Evolutionary conservation across 306 rosid species (phyloP), one percentile per base, ranked within the genome.

Genomic region (Cucumis hystrix): DNA sequence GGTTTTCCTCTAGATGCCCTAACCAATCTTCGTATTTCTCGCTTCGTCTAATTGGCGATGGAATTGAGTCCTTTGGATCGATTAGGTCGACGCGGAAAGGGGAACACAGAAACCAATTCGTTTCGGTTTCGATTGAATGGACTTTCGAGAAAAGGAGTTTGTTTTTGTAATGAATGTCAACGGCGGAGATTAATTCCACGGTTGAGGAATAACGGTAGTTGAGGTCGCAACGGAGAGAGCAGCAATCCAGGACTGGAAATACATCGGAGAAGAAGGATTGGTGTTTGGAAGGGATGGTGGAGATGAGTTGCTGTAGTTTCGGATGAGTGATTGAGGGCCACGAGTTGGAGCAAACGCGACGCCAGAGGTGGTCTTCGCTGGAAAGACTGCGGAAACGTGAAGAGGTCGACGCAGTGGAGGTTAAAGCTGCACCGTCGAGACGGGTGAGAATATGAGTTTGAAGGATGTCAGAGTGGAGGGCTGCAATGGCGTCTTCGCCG

Each of bases 321-420:
- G 90, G 83, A 30, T 91, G 20, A 9, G 59, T 13, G n/a, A 80
- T 78, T 16, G 98, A 92, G 2, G 98, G 99, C 97, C 99, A 95
- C 15, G 61, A 70, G 79, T 91, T 6, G 66, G 83, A 6, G 85
- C 86, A 84, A 63, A 88, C 82, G 10, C 78, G 74, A 0, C 75
- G 87, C 99, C 99, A 95, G 82, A 95, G 91, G 11, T 77, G 43
- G 10, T 80, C 82, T n/a, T 89, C 85, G 35, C 83, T 7, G 81
- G 93, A 89, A 80, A 92, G 93, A 11, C 71, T 39, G 66, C 82
- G 92, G 45, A 92, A 51, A 7, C 83, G 79, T 6, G 92, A 82
- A 10, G 89, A 83, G 2, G 92, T 51, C 33, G 89, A 79, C 23
- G 91, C 60, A 37, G 87, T 84, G 21, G 93, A 81, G 79, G 88